Evolutionary conservation across 306 rosid species (phyloP).

Genomic region (Inga laurina): DNA sequence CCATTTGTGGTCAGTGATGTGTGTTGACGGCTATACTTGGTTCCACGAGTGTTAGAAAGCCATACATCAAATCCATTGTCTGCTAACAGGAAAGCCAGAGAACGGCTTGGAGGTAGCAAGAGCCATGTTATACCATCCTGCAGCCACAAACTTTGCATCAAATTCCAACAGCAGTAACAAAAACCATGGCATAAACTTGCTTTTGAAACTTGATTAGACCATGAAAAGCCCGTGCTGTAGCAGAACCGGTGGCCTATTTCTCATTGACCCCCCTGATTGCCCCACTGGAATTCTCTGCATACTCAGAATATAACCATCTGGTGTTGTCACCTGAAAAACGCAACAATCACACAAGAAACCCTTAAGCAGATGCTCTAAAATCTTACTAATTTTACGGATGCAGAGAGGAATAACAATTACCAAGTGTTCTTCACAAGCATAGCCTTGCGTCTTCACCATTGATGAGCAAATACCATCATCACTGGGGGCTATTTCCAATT

Average conservation of each 20-base stretch:
- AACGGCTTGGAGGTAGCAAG: constrained; percentile 63
- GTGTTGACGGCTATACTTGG: constrained; percentile 68
- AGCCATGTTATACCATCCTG: constrained; percentile 86
- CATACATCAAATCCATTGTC: constrained; percentile 83
- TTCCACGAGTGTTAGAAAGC: constrained; percentile 81
- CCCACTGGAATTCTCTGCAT: constrained; percentile 67
- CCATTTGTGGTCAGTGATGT: constrained; percentile 39
- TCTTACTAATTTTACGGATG: constrained; percentile 15
- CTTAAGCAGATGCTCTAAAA: constrained; percentile 1
- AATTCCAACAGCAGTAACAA: constrained; percentile 32
- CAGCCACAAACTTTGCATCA: constrained; percentile 23
- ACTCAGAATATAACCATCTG: constrained; percentile 72
- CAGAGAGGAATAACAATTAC: constrained; percentile 32
- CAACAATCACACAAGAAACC: constrained; percentile 13
- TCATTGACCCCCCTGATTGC: constrained; percentile 34
- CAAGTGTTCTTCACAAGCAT: constrained; percentile 71
- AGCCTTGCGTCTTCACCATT: constrained; percentile 58
- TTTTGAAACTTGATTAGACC: constrained; percentile 44
- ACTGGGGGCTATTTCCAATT: constrained; percentile 30
- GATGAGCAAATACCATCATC: constrained; percentile 59
- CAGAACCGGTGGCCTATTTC: constrained; percentile 55
- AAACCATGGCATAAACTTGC: background rate
- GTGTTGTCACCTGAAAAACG: constrained; percentile 63
- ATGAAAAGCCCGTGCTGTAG: constrained; percentile 76
- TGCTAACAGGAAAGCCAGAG: constrained; percentile 67